These are phyloP conservation scores for Trichoderma lentiforme DNA, from an alignment of 2,329 filamentous ascomycete species.

Conservation along the genomic window DNA sequence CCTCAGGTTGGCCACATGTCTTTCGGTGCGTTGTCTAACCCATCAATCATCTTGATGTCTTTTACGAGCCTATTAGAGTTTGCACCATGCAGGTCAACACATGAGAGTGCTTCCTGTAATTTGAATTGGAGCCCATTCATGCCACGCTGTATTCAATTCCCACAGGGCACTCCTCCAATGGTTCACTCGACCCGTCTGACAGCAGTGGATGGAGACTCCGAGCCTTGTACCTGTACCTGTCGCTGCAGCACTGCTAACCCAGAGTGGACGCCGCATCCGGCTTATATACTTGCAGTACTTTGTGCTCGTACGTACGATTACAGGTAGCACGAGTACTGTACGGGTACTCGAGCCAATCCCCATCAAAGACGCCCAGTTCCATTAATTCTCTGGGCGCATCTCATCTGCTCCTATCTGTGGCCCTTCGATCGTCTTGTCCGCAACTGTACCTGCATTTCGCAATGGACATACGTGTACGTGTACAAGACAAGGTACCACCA, in stretches of 20 bases:
- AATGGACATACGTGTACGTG: background rate
- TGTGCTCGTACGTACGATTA: background rate
- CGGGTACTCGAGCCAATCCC: background rate
- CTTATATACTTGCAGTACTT: background rate
- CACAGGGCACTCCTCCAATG: background rate
- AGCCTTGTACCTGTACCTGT: background rate
- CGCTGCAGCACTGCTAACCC: background rate
- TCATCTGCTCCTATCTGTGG: background rate
- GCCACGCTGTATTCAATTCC: background rate
- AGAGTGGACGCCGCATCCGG: slow-evolving; percentile 4
- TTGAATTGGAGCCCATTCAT: background rate
- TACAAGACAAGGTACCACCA: background rate
- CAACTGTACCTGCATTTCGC: background rate
- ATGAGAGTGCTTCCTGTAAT: slow-evolving; percentile 10
- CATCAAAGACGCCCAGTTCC: background rate
- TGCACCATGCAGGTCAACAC: background rate
- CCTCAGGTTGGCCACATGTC: background rate
- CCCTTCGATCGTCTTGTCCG: background rate
- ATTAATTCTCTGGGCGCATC: background rate
- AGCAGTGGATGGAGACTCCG: background rate
- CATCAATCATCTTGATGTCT: background rate
- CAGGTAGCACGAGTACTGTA: background rate
- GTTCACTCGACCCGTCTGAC: slow-evolving; percentile 7
- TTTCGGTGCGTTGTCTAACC: background rate
- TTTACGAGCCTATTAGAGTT: background rate